Evolutionary conservation across 768 basidiomycete species (phyloP).

Genomic region (Collybiopsis luxurians): DNA sequence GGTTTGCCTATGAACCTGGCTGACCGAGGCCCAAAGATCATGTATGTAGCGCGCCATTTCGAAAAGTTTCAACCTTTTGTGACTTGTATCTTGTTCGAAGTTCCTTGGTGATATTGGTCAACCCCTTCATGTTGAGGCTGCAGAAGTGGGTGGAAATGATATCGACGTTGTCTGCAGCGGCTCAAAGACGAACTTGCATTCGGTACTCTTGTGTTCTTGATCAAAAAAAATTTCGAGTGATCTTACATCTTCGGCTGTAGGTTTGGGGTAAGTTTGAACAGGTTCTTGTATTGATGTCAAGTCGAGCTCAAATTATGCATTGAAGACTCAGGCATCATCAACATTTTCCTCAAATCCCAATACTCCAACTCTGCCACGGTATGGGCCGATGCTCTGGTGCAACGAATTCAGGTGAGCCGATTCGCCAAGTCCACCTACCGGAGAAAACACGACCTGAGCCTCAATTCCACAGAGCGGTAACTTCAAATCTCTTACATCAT

Average conservation of each 20-base stretch:
- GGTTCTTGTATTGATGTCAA: not conserved
- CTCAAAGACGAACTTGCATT: slow-evolving; percentile 39
- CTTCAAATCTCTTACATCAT: slow-evolving; percentile 23
- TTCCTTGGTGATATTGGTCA: slow-evolving; percentile 51
- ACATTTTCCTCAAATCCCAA: slow-evolving; percentile 29
- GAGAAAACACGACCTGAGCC: too few species aligned
- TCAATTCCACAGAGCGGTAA: slow-evolving; percentile 24
- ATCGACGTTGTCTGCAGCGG: slow-evolving; percentile 40
- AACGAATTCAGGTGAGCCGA: slow-evolving; percentile 39
- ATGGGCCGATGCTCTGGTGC: slow-evolving; percentile 37
- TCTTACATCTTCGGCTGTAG: too few species aligned
- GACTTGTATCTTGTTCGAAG: slow-evolving; percentile 14
- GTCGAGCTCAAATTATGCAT: not conserved
- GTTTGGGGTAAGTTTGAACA: slow-evolving; percentile 33
- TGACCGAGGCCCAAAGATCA: not conserved
- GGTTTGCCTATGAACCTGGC: too few species aligned
- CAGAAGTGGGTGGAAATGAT: slow-evolving; percentile 41
- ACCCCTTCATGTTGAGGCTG: slow-evolving; percentile 46
- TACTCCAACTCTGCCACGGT: slow-evolving; percentile 33
- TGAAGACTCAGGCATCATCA: slow-evolving; percentile 39
- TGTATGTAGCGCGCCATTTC: not conserved
- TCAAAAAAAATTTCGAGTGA: too few species aligned
- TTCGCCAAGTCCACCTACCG: too few species aligned
- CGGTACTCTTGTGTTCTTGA: slow-evolving; percentile 26
- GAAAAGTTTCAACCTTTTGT: too few species aligned